Percentiles rank a stretch among this genome's conserved stretches.
phyloP scores from a whole-genome alignment of 805 yeast species.

The Spathaspora passalidarum region DNA sequence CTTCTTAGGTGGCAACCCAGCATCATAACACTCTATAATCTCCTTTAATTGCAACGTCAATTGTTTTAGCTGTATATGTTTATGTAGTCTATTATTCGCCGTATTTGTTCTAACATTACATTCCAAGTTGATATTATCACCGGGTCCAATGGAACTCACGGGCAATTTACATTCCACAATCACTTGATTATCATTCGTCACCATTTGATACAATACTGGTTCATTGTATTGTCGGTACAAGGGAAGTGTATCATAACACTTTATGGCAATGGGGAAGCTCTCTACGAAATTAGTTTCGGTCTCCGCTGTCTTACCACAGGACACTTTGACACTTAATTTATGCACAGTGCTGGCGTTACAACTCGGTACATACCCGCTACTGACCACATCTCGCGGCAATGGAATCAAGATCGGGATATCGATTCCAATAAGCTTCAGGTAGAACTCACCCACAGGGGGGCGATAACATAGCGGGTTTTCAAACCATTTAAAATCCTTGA shows the following conservation, averaged over 20 bases:
- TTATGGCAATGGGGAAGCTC: constrained; percentile 51
- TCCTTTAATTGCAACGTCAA: constrained; percentile 51
- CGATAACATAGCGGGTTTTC: constrained; percentile 34
- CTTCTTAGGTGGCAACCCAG: constrained; percentile 46
- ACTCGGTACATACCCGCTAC: constrained; percentile 47
- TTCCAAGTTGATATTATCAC: constrained; percentile 43
- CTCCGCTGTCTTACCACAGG: constrained; percentile 27
- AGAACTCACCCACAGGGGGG: constrained; percentile 38
- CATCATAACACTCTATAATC: constrained; percentile 50
- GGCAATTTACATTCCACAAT: constrained; percentile 46
- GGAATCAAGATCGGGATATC: constrained; percentile 61
- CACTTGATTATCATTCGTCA: constrained; percentile 48
- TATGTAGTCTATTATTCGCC: constrained; percentile 24
- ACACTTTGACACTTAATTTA: constrained; percentile 37
- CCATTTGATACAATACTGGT: constrained; percentile 41
- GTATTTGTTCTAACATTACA: constrained; percentile 42
- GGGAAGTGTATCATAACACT: constrained; percentile 56
- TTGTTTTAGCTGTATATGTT: constrained; percentile 38
- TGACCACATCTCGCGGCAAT: constrained; percentile 49
- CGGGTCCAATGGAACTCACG: constrained; percentile 56
- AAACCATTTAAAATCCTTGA: constrained; percentile 31
- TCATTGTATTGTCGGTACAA: constrained; percentile 54
- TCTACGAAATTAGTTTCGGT: constrained; percentile 29
- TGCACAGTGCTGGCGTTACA: constrained; percentile 52
- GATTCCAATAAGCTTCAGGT: constrained; percentile 46